Conservation (phyloP, 768 basidiomycete genomes). For the Trametes villosa region DNA sequence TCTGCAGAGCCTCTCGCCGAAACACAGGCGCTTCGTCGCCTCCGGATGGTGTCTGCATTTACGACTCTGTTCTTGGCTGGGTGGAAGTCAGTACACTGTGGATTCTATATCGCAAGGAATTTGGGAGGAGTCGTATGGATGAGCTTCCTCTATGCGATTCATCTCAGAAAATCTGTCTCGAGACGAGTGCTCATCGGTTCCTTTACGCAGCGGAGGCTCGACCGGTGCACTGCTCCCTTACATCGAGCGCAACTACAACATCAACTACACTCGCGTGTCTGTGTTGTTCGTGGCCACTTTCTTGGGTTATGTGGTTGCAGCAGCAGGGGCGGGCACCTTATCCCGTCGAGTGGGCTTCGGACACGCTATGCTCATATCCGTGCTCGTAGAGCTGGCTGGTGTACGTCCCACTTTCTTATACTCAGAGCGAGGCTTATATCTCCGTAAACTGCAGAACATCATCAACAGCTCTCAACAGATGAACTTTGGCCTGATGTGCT, state of each 20-base stretch:
- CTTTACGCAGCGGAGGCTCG: constrained; percentile 27
- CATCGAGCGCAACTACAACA: constrained; percentile 29
- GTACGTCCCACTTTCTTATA: constrained; percentile 14
- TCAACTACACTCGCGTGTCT: constrained; percentile 31
- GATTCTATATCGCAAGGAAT: not conserved
- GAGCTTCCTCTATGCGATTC: not conserved
- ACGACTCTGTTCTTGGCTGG: constrained; percentile 32
- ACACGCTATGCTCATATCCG: constrained; percentile 26
- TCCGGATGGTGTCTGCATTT: constrained; percentile 30
- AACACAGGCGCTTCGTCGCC: constrained; percentile 16
- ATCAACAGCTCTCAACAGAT: constrained; percentile 34
- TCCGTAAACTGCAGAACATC: constrained; percentile 22
- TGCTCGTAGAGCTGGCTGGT: constrained; percentile 28
- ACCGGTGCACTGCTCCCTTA: constrained; percentile 33
- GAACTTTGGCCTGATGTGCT: constrained; percentile 31
- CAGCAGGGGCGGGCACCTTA: constrained; percentile 26
- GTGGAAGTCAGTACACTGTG: constrained; percentile 30
- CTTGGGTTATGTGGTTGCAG: constrained; percentile 32
- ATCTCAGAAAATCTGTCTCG: too few species aligned
- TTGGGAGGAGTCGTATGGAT: not conserved
- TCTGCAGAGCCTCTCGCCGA: constrained; percentile 7
- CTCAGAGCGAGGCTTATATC: not conserved
- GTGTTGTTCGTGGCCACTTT: constrained; percentile 32
- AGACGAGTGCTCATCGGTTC: not conserved
- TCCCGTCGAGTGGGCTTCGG: constrained; percentile 29